A percentile compares a stretch with the other conserved stretches of the same genome.
These are phyloP conservation scores for Acanthamoeba royreba DNA, from an alignment of 208 protist genomes.

Conservation along the genomic window DNA sequence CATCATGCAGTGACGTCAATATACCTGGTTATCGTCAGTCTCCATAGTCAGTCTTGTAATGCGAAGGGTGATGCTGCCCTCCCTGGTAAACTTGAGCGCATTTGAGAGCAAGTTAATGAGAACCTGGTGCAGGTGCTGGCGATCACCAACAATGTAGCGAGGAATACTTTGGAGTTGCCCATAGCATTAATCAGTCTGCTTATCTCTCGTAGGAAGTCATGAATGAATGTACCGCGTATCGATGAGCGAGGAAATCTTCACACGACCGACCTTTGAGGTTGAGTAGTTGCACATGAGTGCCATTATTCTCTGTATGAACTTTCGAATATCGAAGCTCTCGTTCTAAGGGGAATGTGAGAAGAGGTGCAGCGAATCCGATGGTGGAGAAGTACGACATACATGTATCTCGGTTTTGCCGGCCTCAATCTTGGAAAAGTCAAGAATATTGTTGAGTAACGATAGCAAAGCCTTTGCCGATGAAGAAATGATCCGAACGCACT, in stretches of 20 bases:
- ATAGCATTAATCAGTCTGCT: background rate
- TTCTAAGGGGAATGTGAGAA: background rate
- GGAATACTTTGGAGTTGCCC: constrained; percentile 23
- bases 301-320: background rate
- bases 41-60: background rate
- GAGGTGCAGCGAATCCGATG: background rate
- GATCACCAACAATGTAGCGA: constrained; percentile 43
- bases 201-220: background rate
- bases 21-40: constrained; percentile 6
- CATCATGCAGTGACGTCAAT: background rate
- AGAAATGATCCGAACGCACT: constrained; percentile 58
- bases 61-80: constrained; percentile 20
- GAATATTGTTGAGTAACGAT: constrained; percentile 60
- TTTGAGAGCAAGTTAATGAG: constrained; percentile 53
- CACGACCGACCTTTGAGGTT: background rate
- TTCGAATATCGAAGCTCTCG: background rate
- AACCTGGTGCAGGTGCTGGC: constrained; percentile 42
- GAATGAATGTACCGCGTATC: too few relatives aligned
- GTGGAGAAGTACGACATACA: constrained; percentile 24
- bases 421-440: constrained; percentile 68
- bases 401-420: constrained; percentile 49
- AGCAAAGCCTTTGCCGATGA: constrained; percentile 48
- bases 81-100: constrained; percentile 60
- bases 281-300: background rate
- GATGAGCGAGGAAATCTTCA: too few relatives aligned